Base-by-base conservation (phyloP, 768 basidiomycete genomes). In the Leccinum variicolor region DNA sequence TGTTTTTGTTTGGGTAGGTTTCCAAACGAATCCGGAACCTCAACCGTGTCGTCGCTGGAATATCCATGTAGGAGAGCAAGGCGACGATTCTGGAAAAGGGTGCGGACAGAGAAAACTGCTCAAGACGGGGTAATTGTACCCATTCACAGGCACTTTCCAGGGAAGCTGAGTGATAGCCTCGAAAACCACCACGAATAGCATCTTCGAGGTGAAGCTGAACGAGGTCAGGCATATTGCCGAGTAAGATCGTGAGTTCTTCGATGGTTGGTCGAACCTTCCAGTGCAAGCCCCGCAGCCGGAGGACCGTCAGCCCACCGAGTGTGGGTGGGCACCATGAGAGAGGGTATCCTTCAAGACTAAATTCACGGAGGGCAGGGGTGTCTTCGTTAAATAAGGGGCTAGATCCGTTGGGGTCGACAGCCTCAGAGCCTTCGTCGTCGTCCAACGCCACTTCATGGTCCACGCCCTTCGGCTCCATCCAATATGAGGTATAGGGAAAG, bases 141-240 rank as follows among this genome's bases (percentile, higher is more conserved):
- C 33, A n/a, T n/a, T 10, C 51, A 25, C n/a, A 6, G 4, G 1
- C 3, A 31, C 29, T 1, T 1, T 23, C 52, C n/a, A 54, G 52
- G 15, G 13, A n/a, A 25, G 33, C 25, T 6, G 51, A 14, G 51
- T 54, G 25, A 19, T 26, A 43, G 41, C 3, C n/a, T 19, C 4
- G 1, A n/a, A 19, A n/a, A 19, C 52, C 25, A 19, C 25, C 31
- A 5, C 31, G 54, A 34, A 54, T 54, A 13, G 51, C 31, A 13
- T 34, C 4, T 2, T 54, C 23, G 17, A 54, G 50, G 23, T 54
- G 3, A 33, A 53, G 53, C n/a, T 1, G 23, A 33, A 6, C 50
- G 14, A 54, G 50, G 31, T 15, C 51, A n/a, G 54, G 51, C 54
- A 54, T 34, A n/a, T 53, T 13, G 14, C n/a, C n/a, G n/a, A 54